Percentiles rank a stretch among this genome's conserved stretches.
Evolutionary conservation across 176 grass and related monocot genomes (phyloP).

Genomic region (Zoysia japonica): DNA sequence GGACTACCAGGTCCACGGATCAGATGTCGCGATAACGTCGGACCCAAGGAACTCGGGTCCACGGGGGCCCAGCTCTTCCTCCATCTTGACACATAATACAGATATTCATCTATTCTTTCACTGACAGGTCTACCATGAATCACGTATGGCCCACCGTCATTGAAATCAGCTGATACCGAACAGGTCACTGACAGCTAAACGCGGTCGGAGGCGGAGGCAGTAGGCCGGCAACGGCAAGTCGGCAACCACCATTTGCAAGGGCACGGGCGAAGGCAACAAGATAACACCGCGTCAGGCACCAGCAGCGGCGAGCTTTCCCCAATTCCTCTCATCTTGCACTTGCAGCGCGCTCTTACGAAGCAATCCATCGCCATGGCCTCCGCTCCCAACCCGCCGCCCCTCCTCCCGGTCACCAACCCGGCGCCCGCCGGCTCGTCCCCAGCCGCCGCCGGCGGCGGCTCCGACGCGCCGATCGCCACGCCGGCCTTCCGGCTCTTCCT

Average conservation of each 20-base stretch:
- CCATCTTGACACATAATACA: too few relatives aligned
- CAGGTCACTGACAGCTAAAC: background rate
- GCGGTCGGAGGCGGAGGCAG: background rate
- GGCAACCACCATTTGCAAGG: background rate
- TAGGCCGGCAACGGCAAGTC: background rate
- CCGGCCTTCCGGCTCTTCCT: conserved; percentile 82
- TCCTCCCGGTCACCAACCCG: conserved; percentile 66
- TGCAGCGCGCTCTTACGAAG: background rate
- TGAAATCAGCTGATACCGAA: too few relatives aligned
- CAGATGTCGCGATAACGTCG: background rate
- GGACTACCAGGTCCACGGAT: background rate
- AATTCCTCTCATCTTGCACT: background rate
- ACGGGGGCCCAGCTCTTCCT: background rate
- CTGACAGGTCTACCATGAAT: background rate
- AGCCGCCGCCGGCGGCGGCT: background rate
- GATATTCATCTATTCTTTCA: too few relatives aligned
- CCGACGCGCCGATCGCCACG: conserved; percentile 47
- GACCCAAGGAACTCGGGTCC: background rate
- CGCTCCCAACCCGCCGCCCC: conserved; percentile 56
- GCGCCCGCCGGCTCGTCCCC: conserved; percentile 28
- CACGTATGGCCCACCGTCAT: conserved; percentile 4
- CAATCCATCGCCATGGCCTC: conserved; percentile 50
- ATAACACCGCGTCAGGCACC: background rate
- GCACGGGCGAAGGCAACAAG: background rate
- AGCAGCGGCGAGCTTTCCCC: background rate